These are phyloP conservation scores for Populus trichocarpa DNA, from an alignment of 441 rosid genomes.

Conservation along the genomic window DNA sequence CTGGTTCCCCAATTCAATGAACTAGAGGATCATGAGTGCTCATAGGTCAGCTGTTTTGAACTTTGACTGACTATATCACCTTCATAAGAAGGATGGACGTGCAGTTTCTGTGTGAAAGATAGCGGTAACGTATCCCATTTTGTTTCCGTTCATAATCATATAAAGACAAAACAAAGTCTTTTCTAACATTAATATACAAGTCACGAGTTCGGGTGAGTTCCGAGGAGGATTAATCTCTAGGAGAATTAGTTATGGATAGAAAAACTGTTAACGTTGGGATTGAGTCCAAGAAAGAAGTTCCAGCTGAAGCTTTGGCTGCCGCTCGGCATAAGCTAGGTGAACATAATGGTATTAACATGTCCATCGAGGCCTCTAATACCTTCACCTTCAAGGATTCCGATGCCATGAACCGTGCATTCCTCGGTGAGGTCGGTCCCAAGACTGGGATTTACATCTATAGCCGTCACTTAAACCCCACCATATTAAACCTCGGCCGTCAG, in stretches of 20 bases:
- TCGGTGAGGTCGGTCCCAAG: background rate
- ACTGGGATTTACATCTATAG: background rate
- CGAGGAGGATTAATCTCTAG: background rate
- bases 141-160: background rate
- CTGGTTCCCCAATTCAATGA: no score
- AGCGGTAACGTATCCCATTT: background rate
- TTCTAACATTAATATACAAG: background rate
- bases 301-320: background rate
- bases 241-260: background rate
- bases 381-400: background rate
- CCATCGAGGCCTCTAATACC: background rate
- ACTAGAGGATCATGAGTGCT: background rate
- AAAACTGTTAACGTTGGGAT: background rate
- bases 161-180: background rate
- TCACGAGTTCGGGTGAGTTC: background rate
- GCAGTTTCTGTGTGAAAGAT: background rate
- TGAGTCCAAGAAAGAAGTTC: background rate
- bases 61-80: background rate
- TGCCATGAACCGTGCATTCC: background rate
- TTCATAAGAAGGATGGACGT: background rate
- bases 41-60: background rate
- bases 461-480: background rate
- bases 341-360: background rate
- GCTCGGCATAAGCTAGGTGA: background rate
- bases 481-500: conserved; percentile 75